Conservation (phyloP, 2,329 filamentous ascomycete species). For the Phoma sp. region DNA sequence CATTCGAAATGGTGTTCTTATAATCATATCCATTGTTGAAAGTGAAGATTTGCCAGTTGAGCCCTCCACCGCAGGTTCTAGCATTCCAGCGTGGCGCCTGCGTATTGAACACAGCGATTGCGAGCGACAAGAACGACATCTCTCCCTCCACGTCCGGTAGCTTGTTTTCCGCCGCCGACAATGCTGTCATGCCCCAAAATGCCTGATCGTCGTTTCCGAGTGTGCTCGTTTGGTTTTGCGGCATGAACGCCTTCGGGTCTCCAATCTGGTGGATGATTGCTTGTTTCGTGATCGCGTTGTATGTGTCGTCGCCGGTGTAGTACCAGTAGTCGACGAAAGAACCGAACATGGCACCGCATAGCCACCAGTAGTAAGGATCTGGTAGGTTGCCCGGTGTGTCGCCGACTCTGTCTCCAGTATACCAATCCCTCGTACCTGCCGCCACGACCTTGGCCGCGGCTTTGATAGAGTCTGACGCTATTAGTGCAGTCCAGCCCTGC, state of each 20-base stretch:
- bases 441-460: slow-evolving; percentile 66
- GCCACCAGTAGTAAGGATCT: slow-evolving; percentile 51
- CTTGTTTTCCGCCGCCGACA: slow-evolving; percentile 70
- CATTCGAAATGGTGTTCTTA: slow-evolving; percentile 80
- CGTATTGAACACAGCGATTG: slow-evolving; percentile 72
- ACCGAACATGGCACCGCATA: slow-evolving; percentile 47
- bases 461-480: slow-evolving; percentile 62
- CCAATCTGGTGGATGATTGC: slow-evolving; percentile 77
- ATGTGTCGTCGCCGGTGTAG: slow-evolving; percentile 44
- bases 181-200: slow-evolving; percentile 71
- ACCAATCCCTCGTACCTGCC: slow-evolving; percentile 67
- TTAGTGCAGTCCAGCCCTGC: slow-evolving; percentile 12
- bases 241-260: slow-evolving; percentile 72
- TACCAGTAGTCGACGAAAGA: slow-evolving; percentile 48
- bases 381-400: slow-evolving; percentile 63
- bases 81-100: slow-evolving; percentile 73
- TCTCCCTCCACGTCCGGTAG: slow-evolving; percentile 59
- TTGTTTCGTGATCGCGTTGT: slow-evolving; percentile 42
- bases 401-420: slow-evolving; percentile 65
- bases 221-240: slow-evolving; percentile 67
- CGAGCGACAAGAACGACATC: slow-evolving; percentile 66
- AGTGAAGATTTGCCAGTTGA: slow-evolving; percentile 74
- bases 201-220: slow-evolving; percentile 75
- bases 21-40: slow-evolving; percentile 78
- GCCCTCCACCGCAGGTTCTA: slow-evolving; percentile 68